Conservation (phyloP, 2,329 filamentous ascomycete species). For the Paracorniculantispora psalliotae region DNA sequence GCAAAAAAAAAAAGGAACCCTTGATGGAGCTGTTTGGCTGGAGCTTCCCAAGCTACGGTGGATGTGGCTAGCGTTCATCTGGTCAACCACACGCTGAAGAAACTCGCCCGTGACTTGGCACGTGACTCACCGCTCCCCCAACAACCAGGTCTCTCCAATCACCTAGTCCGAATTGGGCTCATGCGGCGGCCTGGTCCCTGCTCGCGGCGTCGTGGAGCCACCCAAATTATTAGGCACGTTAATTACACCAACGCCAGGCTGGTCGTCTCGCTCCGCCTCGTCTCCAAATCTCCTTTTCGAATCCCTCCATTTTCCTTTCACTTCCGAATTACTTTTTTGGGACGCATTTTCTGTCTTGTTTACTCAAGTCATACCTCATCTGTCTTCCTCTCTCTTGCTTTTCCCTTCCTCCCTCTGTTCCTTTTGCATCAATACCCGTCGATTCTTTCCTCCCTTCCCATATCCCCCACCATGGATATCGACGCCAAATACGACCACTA, state of each 20-base stretch:
- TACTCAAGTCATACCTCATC: background rate
- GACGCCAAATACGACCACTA: conserved; percentile 95
- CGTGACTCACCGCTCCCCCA: conserved; percentile 13
- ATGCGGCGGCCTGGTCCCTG: conserved; percentile 10
- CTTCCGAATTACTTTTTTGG: conserved; percentile 5
- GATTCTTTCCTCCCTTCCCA: conserved; percentile 11
- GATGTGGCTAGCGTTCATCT: background rate
- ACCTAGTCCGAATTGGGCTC: conserved; percentile 23
- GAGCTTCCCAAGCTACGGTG: background rate
- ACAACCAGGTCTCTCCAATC: conserved; percentile 2
- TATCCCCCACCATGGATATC: conserved; percentile 45
- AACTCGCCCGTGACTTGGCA: background rate
- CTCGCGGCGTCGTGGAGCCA: conserved; percentile 1
- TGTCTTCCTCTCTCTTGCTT: background rate
- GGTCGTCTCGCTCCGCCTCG: conserved; percentile 10
- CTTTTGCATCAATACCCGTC: conserved; percentile 5
- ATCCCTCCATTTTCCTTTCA: conserved; percentile 7
- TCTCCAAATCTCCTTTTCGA: conserved; percentile 5
- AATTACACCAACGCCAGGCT: conserved; percentile 3
- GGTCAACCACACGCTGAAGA: background rate
- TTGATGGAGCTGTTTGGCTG: background rate
- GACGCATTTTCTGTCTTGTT: conserved; percentile 1
- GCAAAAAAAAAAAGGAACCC: no score
- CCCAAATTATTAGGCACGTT: conserved; percentile 2
- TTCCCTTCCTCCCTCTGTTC: background rate